Conservation (phyloP, 331 rosid species). For the Telfairia occidentalis region DNA sequence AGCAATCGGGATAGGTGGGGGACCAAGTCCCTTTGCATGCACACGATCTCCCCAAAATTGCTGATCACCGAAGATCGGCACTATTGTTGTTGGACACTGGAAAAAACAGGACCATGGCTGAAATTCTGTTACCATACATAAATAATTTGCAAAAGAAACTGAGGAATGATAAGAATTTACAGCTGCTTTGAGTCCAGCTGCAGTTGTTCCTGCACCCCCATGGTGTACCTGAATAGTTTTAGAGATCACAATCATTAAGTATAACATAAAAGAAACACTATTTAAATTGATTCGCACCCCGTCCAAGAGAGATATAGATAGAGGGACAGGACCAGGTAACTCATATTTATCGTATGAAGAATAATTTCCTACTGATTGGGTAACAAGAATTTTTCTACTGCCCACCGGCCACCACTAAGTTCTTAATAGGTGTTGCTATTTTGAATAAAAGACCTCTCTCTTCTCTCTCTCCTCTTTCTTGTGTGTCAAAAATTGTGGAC, state of each 20-base stretch:
- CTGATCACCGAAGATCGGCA: slow-evolving; percentile 95
- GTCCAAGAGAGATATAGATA: background rate
- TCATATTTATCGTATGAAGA: too few relatives aligned
- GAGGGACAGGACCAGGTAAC: background rate
- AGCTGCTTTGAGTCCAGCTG: slow-evolving; percentile 93
- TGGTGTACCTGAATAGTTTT: slow-evolving; percentile 60
- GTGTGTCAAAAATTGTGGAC: too few relatives aligned
- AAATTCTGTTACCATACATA: background rate
- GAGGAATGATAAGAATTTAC: slow-evolving; percentile 24
- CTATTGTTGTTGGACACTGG: slow-evolving; percentile 84
- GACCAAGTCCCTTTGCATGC: slow-evolving; percentile 77
- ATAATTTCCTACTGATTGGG: too few relatives aligned
- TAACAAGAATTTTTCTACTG: too few relatives aligned
- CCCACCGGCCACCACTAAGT: too few relatives aligned
- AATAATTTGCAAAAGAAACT: background rate
- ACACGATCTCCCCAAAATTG: slow-evolving; percentile 95
- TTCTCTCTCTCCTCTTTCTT: too few relatives aligned
- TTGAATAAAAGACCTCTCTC: too few relatives aligned
- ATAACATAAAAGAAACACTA: background rate
- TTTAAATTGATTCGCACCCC: background rate
- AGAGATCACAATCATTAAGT: background rate
- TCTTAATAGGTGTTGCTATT: too few relatives aligned
- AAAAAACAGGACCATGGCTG: slow-evolving; percentile 6
- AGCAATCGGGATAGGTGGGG: slow-evolving; percentile 70
- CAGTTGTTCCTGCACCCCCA: slow-evolving; percentile 97